Base-by-base conservation (phyloP, 768 basidiomycete genomes). In the Pholiota microspora region DNA sequence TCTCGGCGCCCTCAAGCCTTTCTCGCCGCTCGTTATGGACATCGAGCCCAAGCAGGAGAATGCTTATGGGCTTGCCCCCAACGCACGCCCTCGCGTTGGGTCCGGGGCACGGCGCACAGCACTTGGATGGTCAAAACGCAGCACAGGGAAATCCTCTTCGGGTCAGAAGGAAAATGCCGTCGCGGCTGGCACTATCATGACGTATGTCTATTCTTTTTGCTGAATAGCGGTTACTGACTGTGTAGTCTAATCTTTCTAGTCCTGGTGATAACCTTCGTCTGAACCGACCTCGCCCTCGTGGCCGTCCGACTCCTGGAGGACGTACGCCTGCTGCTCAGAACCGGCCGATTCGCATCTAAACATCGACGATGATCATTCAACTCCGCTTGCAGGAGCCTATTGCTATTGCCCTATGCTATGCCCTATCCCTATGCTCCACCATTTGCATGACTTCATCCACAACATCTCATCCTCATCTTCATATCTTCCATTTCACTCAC, bases 41-140 rank as follows among this genome's bases (percentile, higher is more conserved):
- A 63, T 70, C 27, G 69, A 71, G 21, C 64, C 71, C 15, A 82
- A 80, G 59, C 61, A 67, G 31, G 71, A 71, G 58, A 71, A 70
- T 44, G 67, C 66, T 1, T 68, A 70, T 49, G 72, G 66, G 3
- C 54, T 67, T 5, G 67, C 69, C 21, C 62, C 64, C 59, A 73
- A 72, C 49, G 67, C 71, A 4, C 80, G 84, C 8, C 77, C 84
- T 13, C 74, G 80, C 23, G 80, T 84, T 44, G 76, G 71, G 2
- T 84, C 84, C 0, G 76, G 72, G n/a, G 73, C 80, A 0, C 74
- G 85, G 10, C 75, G 85, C n/a, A 74, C 72, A 0, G 79, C 80
- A 0, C 72, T 82, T 1, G 88, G 87, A 1, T 84, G 80, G 83
- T 70, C 83, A 36, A 89, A 89, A 71, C 80, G 83, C 31, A 82